phyloP scores from a whole-genome alignment of 2,329 filamentous ascomycete genomes.

The Calonectria multiphialidica region DNA sequence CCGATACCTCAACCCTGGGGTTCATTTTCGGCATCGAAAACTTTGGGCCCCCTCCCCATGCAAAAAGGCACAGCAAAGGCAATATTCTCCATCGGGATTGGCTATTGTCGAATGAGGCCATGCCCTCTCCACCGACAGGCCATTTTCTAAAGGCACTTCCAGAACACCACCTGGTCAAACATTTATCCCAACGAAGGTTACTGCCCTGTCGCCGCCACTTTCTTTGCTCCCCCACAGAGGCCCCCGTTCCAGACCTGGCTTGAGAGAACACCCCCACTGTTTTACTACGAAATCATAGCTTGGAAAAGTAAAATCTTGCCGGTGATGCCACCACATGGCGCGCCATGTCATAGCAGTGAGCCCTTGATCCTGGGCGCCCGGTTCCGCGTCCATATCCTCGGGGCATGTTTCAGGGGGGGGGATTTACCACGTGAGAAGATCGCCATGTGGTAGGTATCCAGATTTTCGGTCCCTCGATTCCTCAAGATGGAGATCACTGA shows the following conservation, averaged over 20 bases:
- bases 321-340: slow-evolving; percentile 35
- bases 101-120: slow-evolving; percentile 30
- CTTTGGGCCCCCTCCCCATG: neutral
- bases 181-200: slow-evolving; percentile 19
- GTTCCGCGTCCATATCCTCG: slow-evolving; percentile 34
- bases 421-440: slow-evolving; percentile 33
- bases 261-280: slow-evolving; percentile 36
- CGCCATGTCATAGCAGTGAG: slow-evolving; percentile 18
- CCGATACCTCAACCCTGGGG: slow-evolving; percentile 11
- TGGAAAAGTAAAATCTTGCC: neutral
- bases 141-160: slow-evolving; percentile 34
- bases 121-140: slow-evolving; percentile 29
- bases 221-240: slow-evolving; percentile 14
- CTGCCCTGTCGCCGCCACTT: slow-evolving; percentile 27
- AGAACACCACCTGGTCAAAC: slow-evolving; percentile 37
- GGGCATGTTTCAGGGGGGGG: slow-evolving; percentile 38
- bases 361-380: slow-evolving; percentile 24
- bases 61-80: neutral
- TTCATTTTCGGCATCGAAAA: slow-evolving; percentile 12
- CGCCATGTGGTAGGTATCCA: slow-evolving; percentile 33
- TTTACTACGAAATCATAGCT: slow-evolving; percentile 13
- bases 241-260: slow-evolving; percentile 21
- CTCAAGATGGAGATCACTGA: slow-evolving; percentile 3
- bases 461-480: slow-evolving; percentile 31
- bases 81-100: slow-evolving; percentile 23